Evolutionary conservation across 306 rosid species (phyloP).

Genomic region (Clitoria ternatea): DNA sequence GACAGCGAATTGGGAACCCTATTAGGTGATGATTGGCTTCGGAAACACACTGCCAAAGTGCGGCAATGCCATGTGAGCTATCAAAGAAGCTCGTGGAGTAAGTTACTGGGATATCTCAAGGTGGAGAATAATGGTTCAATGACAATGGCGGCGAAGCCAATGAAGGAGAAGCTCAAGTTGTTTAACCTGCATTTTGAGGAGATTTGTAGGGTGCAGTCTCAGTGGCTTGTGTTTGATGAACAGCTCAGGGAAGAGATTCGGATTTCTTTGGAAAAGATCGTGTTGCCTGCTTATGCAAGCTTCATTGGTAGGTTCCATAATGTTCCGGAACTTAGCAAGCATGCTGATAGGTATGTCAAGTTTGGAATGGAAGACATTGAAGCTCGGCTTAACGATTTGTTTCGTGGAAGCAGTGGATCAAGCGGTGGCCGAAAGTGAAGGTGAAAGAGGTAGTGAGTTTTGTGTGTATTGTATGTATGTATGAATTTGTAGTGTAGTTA

Average conservation of each 20-base stretch:
- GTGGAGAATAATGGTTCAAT: conserved; percentile 58
- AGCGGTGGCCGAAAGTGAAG: conserved; percentile 57
- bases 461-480: no score
- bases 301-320: conserved; percentile 60
- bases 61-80: conserved; percentile 59
- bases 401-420: conserved; percentile 55
- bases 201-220: conserved; percentile 56
- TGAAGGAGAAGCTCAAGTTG: conserved; percentile 73
- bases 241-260: conserved; percentile 72
- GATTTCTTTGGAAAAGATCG: conserved; percentile 45
- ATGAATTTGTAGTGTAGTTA: conserved; percentile 34
- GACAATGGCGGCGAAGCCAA: conserved; percentile 45
- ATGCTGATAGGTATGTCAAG: conserved; percentile 55
- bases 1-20: conserved; percentile 74
- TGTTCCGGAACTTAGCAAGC: conserved; percentile 55
- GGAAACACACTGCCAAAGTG: conserved; percentile 69
- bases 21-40: conserved; percentile 86
- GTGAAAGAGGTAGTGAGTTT: conserved; percentile 7
- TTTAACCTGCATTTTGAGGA: conserved; percentile 76
- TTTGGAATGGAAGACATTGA: conserved; percentile 53
- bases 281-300: conserved; percentile 69
- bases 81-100: conserved; percentile 86
- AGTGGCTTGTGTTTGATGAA: conserved; percentile 67
- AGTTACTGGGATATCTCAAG: conserved; percentile 54
- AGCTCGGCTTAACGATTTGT: conserved; percentile 50